Conservation (phyloP, 208 protist genomes). For the Angomonas desouzai region DNA sequence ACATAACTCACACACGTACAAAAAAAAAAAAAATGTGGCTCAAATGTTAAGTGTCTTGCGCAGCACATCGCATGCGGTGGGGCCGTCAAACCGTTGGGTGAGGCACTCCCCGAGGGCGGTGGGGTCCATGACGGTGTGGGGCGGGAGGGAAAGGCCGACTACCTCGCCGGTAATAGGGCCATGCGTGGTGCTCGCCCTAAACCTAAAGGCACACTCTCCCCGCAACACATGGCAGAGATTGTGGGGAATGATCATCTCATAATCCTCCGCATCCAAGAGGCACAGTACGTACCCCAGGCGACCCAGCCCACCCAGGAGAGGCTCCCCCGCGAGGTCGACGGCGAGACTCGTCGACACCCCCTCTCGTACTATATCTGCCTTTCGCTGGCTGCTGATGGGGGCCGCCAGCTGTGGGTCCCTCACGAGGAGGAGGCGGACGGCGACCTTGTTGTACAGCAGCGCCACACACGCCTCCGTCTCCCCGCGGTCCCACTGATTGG, state of each 20-base stretch:
- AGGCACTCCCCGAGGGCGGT: neutral
- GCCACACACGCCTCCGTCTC: constrained; percentile 1
- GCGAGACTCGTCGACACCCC: neutral
- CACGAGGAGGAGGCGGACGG: constrained; percentile 8
- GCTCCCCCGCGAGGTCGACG: neutral
- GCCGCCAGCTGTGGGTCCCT: neutral
- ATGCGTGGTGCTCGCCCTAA: neutral
- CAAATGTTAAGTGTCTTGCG: too few relatives aligned
- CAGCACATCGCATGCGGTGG: neutral
- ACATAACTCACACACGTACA: too few relatives aligned
- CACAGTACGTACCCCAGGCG: constrained; percentile 7
- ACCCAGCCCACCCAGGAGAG: constrained; percentile 1
- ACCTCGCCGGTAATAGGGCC: neutral
- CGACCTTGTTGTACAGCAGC: neutral
- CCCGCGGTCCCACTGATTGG: constrained; percentile 19
- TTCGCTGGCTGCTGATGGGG: neutral
- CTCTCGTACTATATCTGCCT: constrained; percentile 7
- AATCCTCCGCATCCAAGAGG: constrained; percentile 13
- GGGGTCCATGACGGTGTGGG: neutral
- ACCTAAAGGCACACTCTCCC: neutral
- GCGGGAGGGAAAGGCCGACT: neutral
- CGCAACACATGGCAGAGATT: neutral
- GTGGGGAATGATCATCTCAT: constrained; percentile 15
- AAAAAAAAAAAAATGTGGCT: too few relatives aligned
- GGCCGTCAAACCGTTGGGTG: neutral